These are phyloP conservation scores for Chaetomium sp. DNA, from an alignment of 2,329 filamentous ascomycete genomes.

Conservation along the genomic window DNA sequence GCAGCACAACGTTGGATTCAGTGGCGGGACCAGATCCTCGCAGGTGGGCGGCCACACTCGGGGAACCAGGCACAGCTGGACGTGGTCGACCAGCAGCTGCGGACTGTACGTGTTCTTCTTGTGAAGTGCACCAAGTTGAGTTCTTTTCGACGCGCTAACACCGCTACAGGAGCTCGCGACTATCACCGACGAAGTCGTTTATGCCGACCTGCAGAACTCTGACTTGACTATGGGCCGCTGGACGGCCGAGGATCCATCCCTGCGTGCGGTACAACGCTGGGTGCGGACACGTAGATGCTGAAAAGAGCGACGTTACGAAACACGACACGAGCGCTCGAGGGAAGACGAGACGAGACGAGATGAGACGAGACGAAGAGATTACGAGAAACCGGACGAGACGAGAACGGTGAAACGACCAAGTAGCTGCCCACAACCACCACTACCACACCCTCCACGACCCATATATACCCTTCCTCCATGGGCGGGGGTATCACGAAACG, in stretches of 20 bases:
- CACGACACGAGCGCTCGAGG: neutral
- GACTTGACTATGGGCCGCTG: constrained; percentile 54
- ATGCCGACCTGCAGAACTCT: constrained; percentile 46
- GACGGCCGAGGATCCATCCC: constrained; percentile 55
- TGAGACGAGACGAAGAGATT: too few relatives aligned
- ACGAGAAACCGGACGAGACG: too few relatives aligned
- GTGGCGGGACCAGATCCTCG: constrained; percentile 46
- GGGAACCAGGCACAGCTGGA: constrained; percentile 44
- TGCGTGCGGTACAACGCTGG: constrained; percentile 54
- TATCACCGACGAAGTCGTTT: constrained; percentile 54
- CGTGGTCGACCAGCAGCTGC: constrained; percentile 51
- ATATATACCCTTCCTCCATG: too few relatives aligned
- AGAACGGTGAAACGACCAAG: too few relatives aligned
- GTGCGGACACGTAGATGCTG: constrained; percentile 32
- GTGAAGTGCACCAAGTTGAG: neutral
- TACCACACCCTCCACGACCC: too few relatives aligned
- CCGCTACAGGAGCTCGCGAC: constrained; percentile 45
- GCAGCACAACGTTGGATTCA: constrained; percentile 56
- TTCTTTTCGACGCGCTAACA: neutral
- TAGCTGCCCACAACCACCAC: too few relatives aligned
- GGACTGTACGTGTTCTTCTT: constrained; percentile 40
- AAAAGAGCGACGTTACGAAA: neutral
- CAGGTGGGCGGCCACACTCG: constrained; percentile 43
- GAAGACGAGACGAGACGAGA: too few relatives aligned
- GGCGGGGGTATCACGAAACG: too few relatives aligned